A percentile compares a stretch with the other conserved stretches of the same genome.
Evolutionary conservation across 306 rosid species (phyloP).

Genomic region (Pachyrhizus erosus): DNA sequence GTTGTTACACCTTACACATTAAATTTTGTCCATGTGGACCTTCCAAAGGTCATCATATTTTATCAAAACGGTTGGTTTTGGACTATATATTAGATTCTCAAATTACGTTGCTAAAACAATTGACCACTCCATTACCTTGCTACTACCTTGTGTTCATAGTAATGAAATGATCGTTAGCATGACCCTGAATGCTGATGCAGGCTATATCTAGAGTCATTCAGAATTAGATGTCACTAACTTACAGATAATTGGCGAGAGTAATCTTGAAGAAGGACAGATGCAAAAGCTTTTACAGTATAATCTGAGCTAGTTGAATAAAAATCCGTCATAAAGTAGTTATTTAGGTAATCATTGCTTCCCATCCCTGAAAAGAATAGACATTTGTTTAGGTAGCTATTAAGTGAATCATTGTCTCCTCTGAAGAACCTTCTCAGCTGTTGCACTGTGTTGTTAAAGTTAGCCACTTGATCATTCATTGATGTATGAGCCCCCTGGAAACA

Average conservation of each 20-base stretch:
- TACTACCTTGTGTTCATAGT: neutral
- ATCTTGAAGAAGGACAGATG: conserved; percentile 68
- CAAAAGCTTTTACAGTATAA: conserved; percentile 63
- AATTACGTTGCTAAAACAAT: neutral
- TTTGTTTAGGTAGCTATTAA: conserved; percentile 62
- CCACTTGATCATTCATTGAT: conserved; percentile 75
- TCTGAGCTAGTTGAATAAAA: conserved; percentile 70
- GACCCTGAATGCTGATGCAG: neutral
- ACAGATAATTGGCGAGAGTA: conserved; percentile 72
- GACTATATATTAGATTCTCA: neutral
- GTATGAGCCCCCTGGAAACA: conserved; percentile 73
- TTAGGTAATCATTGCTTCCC: conserved; percentile 95
- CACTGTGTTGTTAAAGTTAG: conserved; percentile 67
- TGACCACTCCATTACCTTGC: neutral
- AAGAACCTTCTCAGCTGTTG: conserved; percentile 64
- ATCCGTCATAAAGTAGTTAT: conserved; percentile 87
- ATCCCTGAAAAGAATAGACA: conserved; percentile 83
- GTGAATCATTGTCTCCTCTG: conserved; percentile 65
- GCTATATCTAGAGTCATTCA: neutral
- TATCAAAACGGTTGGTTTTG: no score
- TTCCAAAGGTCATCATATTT: neutral
- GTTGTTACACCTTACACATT: no score
- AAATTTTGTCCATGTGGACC: neutral
- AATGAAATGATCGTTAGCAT: neutral
- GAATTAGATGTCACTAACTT: conserved; percentile 20